A percentile compares a stretch with the other conserved stretches of the same genome.
phyloP scores from a whole-genome alignment of 176 grass and related monocot species.

The Carex cristatella region DNA sequence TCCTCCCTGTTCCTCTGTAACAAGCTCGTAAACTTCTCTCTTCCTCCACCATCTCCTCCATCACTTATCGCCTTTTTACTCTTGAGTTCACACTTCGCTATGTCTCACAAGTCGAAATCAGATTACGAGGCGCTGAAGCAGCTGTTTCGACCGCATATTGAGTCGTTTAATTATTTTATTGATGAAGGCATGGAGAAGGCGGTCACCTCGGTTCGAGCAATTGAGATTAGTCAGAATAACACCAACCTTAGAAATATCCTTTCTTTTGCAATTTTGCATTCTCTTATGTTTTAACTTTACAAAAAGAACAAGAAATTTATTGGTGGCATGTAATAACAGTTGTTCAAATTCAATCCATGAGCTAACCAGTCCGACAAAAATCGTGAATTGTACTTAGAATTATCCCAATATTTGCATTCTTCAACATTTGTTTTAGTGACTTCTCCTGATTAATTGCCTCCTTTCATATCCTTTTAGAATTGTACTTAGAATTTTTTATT shows the following conservation, averaged over 20 bases:
- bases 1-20: not conserved
- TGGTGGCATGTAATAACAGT: not conserved
- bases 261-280: not conserved
- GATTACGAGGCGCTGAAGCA: slow-evolving; percentile 46
- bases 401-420: not conserved
- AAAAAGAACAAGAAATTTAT: not conserved
- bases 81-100: not conserved
- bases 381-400: not conserved
- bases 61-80: not conserved
- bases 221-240: slow-evolving; percentile 40
- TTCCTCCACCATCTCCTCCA: not conserved
- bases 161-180: slow-evolving; percentile 78
- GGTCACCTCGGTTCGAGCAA: slow-evolving; percentile 38
- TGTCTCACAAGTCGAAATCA: slow-evolving; percentile 26
- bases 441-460: not conserved
- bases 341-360: not conserved
- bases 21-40: not conserved
- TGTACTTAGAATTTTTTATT: not conserved
- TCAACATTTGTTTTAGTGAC: not conserved
- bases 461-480: slow-evolving; percentile 8
- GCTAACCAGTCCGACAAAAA: not conserved
- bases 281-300: not conserved
- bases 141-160: slow-evolving; percentile 71
- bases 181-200: slow-evolving; percentile 68
- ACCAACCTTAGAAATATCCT: slow-evolving; percentile 85